phyloP scores from a whole-genome alignment of 169 alveolate genomes.

The Prorocentrum cordatum region DNA sequence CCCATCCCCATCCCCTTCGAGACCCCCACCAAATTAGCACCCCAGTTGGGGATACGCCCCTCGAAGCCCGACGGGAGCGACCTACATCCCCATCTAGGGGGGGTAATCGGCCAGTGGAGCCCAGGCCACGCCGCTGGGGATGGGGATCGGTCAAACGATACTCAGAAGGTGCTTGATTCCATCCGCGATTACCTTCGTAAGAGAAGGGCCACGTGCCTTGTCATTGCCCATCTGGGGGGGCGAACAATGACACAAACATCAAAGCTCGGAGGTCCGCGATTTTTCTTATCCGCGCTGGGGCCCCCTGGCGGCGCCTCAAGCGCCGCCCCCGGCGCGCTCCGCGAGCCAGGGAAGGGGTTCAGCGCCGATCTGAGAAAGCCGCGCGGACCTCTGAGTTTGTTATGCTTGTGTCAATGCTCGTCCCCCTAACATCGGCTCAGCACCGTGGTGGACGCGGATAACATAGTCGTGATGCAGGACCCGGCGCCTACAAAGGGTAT shows the following conservation, averaged over 20 bases:
- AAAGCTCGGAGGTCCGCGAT: not conserved
- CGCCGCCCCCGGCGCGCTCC: too few relatives aligned
- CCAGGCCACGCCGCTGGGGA: not conserved
- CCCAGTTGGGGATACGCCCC: not conserved
- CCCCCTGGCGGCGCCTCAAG: too few relatives aligned
- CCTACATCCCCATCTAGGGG: conserved; percentile 33
- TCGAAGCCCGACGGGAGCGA: not conserved
- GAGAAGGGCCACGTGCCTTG: too few relatives aligned
- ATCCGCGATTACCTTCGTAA: too few relatives aligned
- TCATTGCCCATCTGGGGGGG: too few relatives aligned
- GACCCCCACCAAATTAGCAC: not conserved
- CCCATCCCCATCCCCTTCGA: conserved; percentile 78
- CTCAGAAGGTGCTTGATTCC: too few relatives aligned
- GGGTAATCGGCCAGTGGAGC: not conserved
- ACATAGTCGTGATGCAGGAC: conserved; percentile 70
- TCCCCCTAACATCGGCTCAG: conserved; percentile 88
- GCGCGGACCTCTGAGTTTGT: too few relatives aligned
- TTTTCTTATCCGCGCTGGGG: conserved; percentile 3
- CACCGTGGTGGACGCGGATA: conserved; percentile 78
- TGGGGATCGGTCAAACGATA: not conserved
- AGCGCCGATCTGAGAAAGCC: too few relatives aligned
- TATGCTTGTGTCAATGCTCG: too few relatives aligned
- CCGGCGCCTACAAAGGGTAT: too few relatives aligned
- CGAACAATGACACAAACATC: not conserved
- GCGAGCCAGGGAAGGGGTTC: too few relatives aligned